Percentiles rank a stretch among this genome's conserved stretches.
Evolutionary conservation across 2,329 filamentous ascomycete species (phyloP).

Genomic region (Xenoacremonium recifei): DNA sequence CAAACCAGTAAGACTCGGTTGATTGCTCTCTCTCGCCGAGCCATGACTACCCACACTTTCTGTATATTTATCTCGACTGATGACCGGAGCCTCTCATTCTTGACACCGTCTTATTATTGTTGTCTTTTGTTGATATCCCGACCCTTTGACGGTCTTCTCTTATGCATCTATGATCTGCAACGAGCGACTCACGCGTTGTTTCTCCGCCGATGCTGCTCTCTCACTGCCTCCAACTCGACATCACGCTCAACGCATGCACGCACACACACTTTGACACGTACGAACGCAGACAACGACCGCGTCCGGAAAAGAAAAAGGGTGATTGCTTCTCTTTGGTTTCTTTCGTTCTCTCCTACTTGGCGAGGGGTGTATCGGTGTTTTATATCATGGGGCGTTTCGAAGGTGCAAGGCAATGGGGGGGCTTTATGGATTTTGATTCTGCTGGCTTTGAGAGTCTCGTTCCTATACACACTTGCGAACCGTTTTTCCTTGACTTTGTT

Average conservation of each 20-base stretch:
- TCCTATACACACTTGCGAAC: too few relatives aligned
- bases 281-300: conserved; percentile 12
- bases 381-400: conserved; percentile 34
- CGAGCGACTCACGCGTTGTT: conserved; percentile 46
- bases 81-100: conserved; percentile 8
- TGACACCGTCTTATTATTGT: conserved; percentile 20
- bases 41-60: conserved; percentile 16
- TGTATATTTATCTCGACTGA: conserved; percentile 31
- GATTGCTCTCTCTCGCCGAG: conserved; percentile 10
- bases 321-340: conserved; percentile 17
- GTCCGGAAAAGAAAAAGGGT: conserved; percentile 17
- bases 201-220: conserved; percentile 18
- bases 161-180: conserved; percentile 48
- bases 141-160: conserved; percentile 28
- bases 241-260: too few relatives aligned
- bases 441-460: conserved; percentile 20
- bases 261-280: conserved; percentile 5
- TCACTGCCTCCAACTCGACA: conserved; percentile 11
- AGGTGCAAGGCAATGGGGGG: conserved; percentile 25
- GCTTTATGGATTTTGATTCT: conserved; percentile 24
- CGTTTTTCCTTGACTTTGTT: conserved; percentile 18
- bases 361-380: conserved; percentile 17
- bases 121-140: conserved; percentile 35
- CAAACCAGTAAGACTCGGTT: conserved; percentile 31
- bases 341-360: conserved; percentile 8